Evolutionary conservation across 495 filamentous ascomycete genomes (phyloP).

Genomic region (Penicillium psychrofluorescens): DNA sequence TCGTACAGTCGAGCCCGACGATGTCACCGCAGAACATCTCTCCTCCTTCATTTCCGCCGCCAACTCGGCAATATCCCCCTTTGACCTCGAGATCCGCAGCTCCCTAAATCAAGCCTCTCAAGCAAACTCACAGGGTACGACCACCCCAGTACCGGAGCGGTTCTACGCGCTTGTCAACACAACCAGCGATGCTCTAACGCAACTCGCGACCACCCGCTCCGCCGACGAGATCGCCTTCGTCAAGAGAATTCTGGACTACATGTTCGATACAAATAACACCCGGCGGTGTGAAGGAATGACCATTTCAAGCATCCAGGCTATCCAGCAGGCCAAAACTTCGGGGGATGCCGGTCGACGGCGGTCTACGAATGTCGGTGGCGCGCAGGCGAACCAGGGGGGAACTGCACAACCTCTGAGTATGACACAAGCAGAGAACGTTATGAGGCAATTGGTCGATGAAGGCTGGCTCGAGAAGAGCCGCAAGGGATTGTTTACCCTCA

Average conservation of each 20-base stretch:
- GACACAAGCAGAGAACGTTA: slow-evolving; percentile 64
- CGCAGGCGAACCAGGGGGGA: slow-evolving; percentile 30
- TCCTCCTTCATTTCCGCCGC: slow-evolving; percentile 58
- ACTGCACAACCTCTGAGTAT: slow-evolving; percentile 57
- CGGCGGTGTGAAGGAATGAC: slow-evolving; percentile 70
- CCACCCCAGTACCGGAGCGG: slow-evolving; percentile 18
- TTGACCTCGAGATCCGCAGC: slow-evolving; percentile 82
- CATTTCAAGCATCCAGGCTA: slow-evolving; percentile 66
- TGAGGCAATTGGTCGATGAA: slow-evolving; percentile 64
- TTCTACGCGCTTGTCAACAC: slow-evolving; percentile 83
- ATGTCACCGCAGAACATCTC: slow-evolving; percentile 64
- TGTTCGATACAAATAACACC: slow-evolving; percentile 86
- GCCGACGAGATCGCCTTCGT: slow-evolving; percentile 87
- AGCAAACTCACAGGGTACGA: slow-evolving; percentile 4
- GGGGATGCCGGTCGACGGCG: slow-evolving; percentile 25
- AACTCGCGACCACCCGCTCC: slow-evolving; percentile 74
- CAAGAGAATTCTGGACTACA: slow-evolving; percentile 79
- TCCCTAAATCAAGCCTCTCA: slow-evolving; percentile 51
- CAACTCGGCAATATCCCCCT: slow-evolving; percentile 62
- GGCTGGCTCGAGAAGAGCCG: slow-evolving; percentile 76
- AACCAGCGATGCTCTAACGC: slow-evolving; percentile 71
- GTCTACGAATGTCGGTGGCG: slow-evolving; percentile 24
- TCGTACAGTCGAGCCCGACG: slow-evolving; percentile 36
- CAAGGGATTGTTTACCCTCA: slow-evolving; percentile 66
- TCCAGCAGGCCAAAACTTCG: slow-evolving; percentile 32